These are phyloP conservation scores for Cymbopogon citratus DNA, from an alignment of 176 grass and related monocot species.

Conservation along the genomic window DNA sequence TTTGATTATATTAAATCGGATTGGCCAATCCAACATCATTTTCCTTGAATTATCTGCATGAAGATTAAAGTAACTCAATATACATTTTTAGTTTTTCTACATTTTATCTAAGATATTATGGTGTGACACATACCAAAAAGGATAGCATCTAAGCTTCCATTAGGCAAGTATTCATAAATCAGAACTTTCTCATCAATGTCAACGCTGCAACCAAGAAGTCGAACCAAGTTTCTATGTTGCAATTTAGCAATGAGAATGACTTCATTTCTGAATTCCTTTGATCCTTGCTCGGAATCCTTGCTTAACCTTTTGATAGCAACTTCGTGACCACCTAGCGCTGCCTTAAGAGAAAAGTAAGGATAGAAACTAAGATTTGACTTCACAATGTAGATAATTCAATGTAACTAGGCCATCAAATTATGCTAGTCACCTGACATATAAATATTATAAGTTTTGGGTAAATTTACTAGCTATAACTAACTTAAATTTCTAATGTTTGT, in stretches of 20 bases:
- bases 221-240: constrained; percentile 24
- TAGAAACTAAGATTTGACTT: not conserved
- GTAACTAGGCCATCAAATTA: not conserved
- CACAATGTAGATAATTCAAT: not conserved
- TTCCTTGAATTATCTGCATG: constrained; percentile 12
- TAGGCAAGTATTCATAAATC: constrained; percentile 30
- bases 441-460: not conserved
- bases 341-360: not conserved
- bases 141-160: not conserved
- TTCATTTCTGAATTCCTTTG: constrained; percentile 24
- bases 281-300: constrained; percentile 33
- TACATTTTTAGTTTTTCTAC: too few relatives aligned
- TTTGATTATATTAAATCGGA: constrained; percentile 29
- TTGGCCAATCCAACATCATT: constrained; percentile 27
- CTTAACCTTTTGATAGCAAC: constrained; percentile 42
- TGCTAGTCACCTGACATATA: not conserved
- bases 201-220: constrained; percentile 12
- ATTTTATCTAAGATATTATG: not conserved
- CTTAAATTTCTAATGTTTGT: not conserved
- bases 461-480: not conserved
- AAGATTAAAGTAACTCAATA: not conserved
- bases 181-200: constrained; percentile 24
- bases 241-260: constrained; percentile 21
- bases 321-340: not conserved
- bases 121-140: constrained; percentile 3